Base-by-base conservation (phyloP, 805 yeast genomes). In the Kazachstania taianensis region DNA sequence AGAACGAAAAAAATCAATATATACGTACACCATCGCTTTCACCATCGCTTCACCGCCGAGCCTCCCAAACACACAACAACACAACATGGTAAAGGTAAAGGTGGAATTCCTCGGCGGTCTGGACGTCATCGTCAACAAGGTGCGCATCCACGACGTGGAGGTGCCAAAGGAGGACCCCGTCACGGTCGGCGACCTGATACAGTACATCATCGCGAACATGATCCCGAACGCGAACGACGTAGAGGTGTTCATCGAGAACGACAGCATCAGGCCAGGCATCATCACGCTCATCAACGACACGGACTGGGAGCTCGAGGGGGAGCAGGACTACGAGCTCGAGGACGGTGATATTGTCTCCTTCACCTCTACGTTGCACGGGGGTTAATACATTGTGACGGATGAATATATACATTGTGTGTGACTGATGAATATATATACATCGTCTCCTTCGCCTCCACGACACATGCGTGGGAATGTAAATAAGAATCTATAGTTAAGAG, bases 251-350 rank as follows among this genome's bases (percentile, higher is more conserved):
- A 66, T 87, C 5, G 92, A 83, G 48, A 87, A 83, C 46, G 94
- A 67, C 8, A 72, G 78, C 1, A 76, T 85, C 10, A 74, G 97
- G 34, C 95, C 97, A 0, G 98, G 98, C 2, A 84, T 89, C 32
- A 64, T 89, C 41, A 95, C 92, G 7, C 67, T 89, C 38, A 81
- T 89, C 42, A 89, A 89, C 52, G 97, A 89, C 54, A 77, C 94
- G 0, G 98, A 89, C 61, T 89, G 97, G 97, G 98, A 89, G 52
- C 61, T 89, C 10, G 94, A 86, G 55, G 97, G 85, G 8, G 86
- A 79, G 57, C 86, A 83, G 48, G 80, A 73, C 7, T 86, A 86
- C 50, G 74, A 67, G n/a, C 56, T 92, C 12, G 81, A 83, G 56
- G 61, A 70, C 32, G 78, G 81, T 9, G 98, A 89, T 57, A 67